Base-by-base conservation (phyloP, 768 basidiomycete species). In the Calvatia gigantea region DNA sequence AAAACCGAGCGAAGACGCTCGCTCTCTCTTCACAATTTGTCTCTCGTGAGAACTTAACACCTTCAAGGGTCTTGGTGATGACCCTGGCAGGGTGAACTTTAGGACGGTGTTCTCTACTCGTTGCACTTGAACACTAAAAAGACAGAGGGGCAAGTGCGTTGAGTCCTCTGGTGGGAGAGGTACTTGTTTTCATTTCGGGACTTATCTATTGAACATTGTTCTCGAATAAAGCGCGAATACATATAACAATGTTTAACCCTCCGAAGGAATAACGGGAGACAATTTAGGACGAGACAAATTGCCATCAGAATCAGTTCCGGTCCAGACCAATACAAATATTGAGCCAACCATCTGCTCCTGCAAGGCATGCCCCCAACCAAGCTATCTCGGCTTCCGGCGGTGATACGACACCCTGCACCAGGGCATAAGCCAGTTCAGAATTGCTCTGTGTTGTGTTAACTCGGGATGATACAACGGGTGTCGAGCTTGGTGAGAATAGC, bases 321-420 rank as follows among this genome's bases (percentile, higher is more conserved):
- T 55, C 57, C 37, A 61, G 70, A 14, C 89, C 90, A 27, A 97
- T 75, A 65, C 93, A 95, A 51, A 98, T 78, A 67, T 91, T 89
- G 27, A 96, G 78, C 94, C 94, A 98, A 4, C 97, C 97, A 65
- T 98, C 97, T 11, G 94, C 92, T 6, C 94, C 94, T 11, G 87
- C 84, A 70, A 98, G 74, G 63, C 93, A 94, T 17, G 91, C 87
- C 8, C 92, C 89, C n/a, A 98, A 69, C 95, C 96, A 97, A 4
- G 88, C 93, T 70, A 98, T 78, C 65, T 98, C 96, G 5, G 93
- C 80, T 28, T 97, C 94, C 6, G 83, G 76, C 1, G 96, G 97
- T 1, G 87, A 71, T 2, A 80, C 70, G 17, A 98, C 85, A 11
- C 97, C 96, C 66, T 98, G 96, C 11, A 95, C 75, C 44, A 97